Evolutionary conservation across 2,329 filamentous ascomycete genomes (phyloP).

Genomic region (Thielaviopsis ethacetica): DNA sequence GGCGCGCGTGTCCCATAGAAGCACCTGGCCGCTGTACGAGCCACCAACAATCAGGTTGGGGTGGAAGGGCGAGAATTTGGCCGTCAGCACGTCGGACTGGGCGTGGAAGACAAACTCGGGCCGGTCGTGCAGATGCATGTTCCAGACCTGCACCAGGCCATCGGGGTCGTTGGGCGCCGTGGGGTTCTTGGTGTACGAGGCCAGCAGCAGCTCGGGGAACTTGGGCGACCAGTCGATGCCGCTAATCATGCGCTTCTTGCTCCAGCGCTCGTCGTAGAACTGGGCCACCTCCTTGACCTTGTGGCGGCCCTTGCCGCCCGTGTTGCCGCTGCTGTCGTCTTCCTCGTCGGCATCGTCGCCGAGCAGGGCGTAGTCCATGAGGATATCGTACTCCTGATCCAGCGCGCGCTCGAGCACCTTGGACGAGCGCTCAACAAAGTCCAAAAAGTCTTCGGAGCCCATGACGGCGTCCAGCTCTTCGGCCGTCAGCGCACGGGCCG

Average conservation of each 20-base stretch:
- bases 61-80: constrained; percentile 97
- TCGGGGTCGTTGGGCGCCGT: constrained; percentile 87
- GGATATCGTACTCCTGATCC: constrained; percentile 89
- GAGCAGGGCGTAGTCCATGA: constrained; percentile 83
- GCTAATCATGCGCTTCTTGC: constrained; percentile 93
- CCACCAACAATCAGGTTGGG: constrained; percentile 92
- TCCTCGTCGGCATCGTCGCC: constrained; percentile 64
- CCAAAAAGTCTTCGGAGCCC: constrained; percentile 80
- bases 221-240: constrained; percentile 91
- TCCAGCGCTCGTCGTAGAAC: constrained; percentile 91
- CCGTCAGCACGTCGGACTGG: constrained; percentile 85
- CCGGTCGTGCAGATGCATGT: constrained; percentile 80
- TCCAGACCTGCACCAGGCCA: constrained; percentile 93
- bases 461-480: constrained; percentile 87
- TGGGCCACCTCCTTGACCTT: constrained; percentile 77
- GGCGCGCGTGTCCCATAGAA: constrained; percentile 91
- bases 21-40: constrained; percentile 88
- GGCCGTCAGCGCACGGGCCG: constrained; percentile 58
- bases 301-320: constrained; percentile 52
- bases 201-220: constrained; percentile 81
- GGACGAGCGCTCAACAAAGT: constrained; percentile 87
- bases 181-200: constrained; percentile 94
- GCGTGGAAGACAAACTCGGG: constrained; percentile 96
- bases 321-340: constrained; percentile 58
- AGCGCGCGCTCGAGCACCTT: constrained; percentile 94